Base-by-base conservation (phyloP, 331 rosid species). In the Acacia concinna region DNA sequence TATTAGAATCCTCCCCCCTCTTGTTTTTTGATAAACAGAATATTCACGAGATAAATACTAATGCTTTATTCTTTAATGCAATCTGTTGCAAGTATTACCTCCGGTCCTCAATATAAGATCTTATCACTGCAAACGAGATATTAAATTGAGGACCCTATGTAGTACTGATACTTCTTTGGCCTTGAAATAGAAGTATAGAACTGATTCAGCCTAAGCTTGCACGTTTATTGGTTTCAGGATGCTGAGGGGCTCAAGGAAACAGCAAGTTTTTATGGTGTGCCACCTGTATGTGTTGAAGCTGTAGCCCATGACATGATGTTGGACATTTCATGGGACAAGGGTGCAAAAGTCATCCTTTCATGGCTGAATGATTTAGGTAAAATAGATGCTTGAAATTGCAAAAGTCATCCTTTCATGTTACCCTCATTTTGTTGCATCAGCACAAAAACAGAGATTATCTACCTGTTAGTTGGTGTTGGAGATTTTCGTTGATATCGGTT, bases 301-400 rank as follows among this genome's bases (percentile, higher is more conserved):
- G 84, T 85, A 81, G 97, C 96, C 28, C 98, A 94, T 81, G 97
- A 94, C 84, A 90, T 94, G 89, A 94, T 94, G 98, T 83, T 91
- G 89, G 98, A 94, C 66, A 68, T 84, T 72, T 85, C 89, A 1
- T 89, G 96, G 98, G 90, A 90, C 74, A 88, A 84, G 81, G 98
- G 93, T 65, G 94, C 98, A 71, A 4, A 90, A 71, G 86, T 82
- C 66, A 89, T 91, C 57, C 79, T 85, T 54, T 83, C 95, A 69
- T 93, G 97, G 98, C 81, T 93, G n/a, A 76, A 81, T 67, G 68
- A 84, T 73, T 82, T 85, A 57, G 71, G 68, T 28, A 77, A 44
- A 41, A 74, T 80, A 65, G 71, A 74, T 65, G 79, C 23, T 18
- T 20, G 78, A 57, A 35, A 69, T 47, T 68, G 49, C 51, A 31